A percentile compares a stretch with the other conserved stretches of the same genome.
These are phyloP conservation scores for Chytridium lagenaria DNA, from an alignment of 371 early-diverging fungal species.

Conservation along the genomic window DNA sequence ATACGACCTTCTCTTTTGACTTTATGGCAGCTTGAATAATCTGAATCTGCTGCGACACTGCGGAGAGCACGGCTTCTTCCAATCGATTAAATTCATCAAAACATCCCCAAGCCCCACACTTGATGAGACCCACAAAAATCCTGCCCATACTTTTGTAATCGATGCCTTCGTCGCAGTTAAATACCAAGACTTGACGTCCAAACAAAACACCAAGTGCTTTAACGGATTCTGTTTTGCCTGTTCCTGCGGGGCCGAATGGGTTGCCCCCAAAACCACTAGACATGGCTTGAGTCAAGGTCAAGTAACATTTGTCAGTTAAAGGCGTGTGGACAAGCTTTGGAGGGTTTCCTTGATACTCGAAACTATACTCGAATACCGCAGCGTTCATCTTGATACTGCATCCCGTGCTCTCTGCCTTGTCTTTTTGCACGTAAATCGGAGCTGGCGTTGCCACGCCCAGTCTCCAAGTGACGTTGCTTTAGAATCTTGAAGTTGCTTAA, in stretches of 20 bases:
- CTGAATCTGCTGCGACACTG: constrained; percentile 63
- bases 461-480: constrained; percentile 36
- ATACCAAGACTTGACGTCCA: constrained; percentile 65
- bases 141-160: constrained; percentile 64
- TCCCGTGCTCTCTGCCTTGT: constrained; percentile 22
- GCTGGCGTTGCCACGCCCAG: constrained; percentile 58
- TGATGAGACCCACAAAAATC: constrained; percentile 61
- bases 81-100: constrained; percentile 76
- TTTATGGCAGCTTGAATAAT: constrained; percentile 61
- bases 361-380: constrained; percentile 57
- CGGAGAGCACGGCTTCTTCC: constrained; percentile 60
- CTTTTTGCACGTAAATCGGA: constrained; percentile 55
- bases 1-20: constrained; percentile 34
- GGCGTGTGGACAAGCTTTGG: constrained; percentile 64
- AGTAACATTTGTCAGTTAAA: constrained; percentile 62
- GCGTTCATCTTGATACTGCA: constrained; percentile 53
- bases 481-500: constrained; percentile 44
- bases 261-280: constrained; percentile 63
- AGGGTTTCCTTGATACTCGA: constrained; percentile 63
- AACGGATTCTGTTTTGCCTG: constrained; percentile 67
- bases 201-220: constrained; percentile 60
- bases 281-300: constrained; percentile 63
- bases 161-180: constrained; percentile 68
- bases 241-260: constrained; percentile 59
- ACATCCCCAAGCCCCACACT: constrained; percentile 69